Evolutionary conservation across 805 yeast species (phyloP).

Genomic region (Pichia sporocuriosa): DNA sequence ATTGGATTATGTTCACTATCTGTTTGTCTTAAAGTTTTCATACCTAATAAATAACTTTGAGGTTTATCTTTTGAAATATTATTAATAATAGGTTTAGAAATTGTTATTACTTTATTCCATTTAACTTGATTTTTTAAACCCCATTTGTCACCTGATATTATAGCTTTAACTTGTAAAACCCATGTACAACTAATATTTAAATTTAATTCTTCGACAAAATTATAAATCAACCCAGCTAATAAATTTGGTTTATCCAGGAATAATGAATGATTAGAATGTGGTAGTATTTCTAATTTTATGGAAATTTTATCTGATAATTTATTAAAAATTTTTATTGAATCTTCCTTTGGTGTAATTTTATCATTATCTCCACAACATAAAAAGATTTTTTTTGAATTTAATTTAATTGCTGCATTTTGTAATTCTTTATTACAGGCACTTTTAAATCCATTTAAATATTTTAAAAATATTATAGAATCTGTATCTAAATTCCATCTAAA

Average conservation of each 20-base stretch:
- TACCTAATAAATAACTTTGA: slow-evolving; percentile 50
- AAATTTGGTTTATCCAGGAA: slow-evolving; percentile 58
- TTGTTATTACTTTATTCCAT: slow-evolving; percentile 52
- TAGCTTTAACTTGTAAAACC: slow-evolving; percentile 60
- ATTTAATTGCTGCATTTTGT: slow-evolving; percentile 31
- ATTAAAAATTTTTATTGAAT: background rate
- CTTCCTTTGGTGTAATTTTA: slow-evolving; percentile 39
- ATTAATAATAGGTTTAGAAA: slow-evolving; percentile 38
- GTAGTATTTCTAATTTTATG: slow-evolving; percentile 33
- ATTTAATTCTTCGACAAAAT: slow-evolving; percentile 43
- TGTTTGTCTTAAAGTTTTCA: slow-evolving; percentile 67
- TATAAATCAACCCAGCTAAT: slow-evolving; percentile 52
- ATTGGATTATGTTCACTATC: slow-evolving; percentile 56
- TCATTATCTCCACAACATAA: slow-evolving; percentile 57
- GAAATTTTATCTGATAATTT: slow-evolving; percentile 23
- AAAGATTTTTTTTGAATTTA: slow-evolving; percentile 37
- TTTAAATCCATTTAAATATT: slow-evolving; percentile 45
- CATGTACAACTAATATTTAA: slow-evolving; percentile 59
- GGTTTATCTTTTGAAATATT: slow-evolving; percentile 23
- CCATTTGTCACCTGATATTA: slow-evolving; percentile 67
- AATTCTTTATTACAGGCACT: slow-evolving; percentile 41
- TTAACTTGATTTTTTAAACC: slow-evolving; percentile 68
- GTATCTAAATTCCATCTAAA: slow-evolving; percentile 67
- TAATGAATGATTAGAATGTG: slow-evolving; percentile 58
- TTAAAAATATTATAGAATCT: slow-evolving; percentile 45